A percentile compares a stretch with the other conserved stretches of the same genome.
phyloP scores from a whole-genome alignment of 2,329 filamentous ascomycete species.

The Ophiognomonia clavigignenti-juglandacearum region DNA sequence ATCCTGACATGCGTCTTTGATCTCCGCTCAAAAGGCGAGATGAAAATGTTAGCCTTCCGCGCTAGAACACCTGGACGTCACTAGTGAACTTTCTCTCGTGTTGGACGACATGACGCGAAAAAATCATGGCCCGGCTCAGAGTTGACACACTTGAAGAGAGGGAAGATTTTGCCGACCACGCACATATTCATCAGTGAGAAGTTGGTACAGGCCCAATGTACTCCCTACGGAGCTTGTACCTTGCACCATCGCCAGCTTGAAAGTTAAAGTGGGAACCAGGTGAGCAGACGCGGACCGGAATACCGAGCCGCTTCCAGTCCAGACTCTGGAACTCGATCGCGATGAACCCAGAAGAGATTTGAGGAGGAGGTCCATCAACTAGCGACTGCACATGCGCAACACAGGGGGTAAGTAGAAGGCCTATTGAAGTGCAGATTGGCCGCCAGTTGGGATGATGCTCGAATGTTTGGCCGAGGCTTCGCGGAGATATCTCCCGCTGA shows the following conservation, averaged over 20 bases:
- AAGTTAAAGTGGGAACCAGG: too few relatives aligned
- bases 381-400: neutral
- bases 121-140: too few relatives aligned
- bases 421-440: neutral
- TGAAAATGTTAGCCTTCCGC: neutral
- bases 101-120: neutral
- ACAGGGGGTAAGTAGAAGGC: conserved; percentile 1
- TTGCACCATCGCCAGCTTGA: too few relatives aligned
- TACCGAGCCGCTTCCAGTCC: neutral
- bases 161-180: neutral
- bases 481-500: too few relatives aligned
- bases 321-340: too few relatives aligned
- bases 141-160: too few relatives aligned
- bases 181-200: too few relatives aligned
- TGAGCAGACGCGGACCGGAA: conserved; percentile 1
- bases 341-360: neutral
- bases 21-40: conserved; percentile 1
- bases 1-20: conserved; percentile 7
- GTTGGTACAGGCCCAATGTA: too few relatives aligned
- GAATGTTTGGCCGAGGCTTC: neutral
- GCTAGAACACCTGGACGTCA: neutral
- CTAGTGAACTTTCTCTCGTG: neutral
- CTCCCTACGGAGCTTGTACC: too few relatives aligned
- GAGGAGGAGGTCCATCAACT: neutral
- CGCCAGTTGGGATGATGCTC: neutral